These are phyloP conservation scores for Metroxylon sagu DNA, from an alignment of 176 grass and related monocot genomes.

Conservation along the genomic window DNA sequence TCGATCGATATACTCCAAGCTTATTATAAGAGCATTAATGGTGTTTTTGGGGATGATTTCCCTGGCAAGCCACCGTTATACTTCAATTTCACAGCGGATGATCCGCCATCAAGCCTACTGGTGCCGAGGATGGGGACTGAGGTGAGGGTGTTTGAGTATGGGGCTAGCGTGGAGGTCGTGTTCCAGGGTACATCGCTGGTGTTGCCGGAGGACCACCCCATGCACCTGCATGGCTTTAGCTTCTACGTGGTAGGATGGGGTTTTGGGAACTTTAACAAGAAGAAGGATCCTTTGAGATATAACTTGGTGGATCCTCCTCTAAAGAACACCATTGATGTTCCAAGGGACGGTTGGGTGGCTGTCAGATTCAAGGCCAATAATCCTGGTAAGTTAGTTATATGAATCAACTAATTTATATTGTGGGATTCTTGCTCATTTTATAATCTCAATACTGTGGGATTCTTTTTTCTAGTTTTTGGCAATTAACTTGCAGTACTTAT, in stretches of 20 bases:
- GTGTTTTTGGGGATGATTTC: slow-evolving; percentile 24
- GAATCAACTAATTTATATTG: too few species aligned
- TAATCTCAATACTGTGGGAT: too few species aligned
- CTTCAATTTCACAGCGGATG: slow-evolving; percentile 37
- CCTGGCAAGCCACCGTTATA: slow-evolving; percentile 19
- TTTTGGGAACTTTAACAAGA: slow-evolving; percentile 34
- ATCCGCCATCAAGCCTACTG: neutral
- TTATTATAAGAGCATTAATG: slow-evolving; percentile 25
- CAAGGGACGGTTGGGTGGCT: slow-evolving; percentile 23
- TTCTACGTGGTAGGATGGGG: slow-evolving; percentile 45
- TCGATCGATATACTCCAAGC: slow-evolving; percentile 18
- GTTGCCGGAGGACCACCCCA: slow-evolving; percentile 49
- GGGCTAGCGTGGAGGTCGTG: slow-evolving; percentile 31
- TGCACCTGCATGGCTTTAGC: slow-evolving; percentile 61
- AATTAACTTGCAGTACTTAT: too few species aligned
- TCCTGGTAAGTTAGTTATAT: slow-evolving; percentile 24
- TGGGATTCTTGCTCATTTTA: too few species aligned
- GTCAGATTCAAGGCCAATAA: slow-evolving; percentile 33
- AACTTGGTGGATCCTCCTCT: slow-evolving; percentile 38
- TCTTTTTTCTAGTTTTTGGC: too few species aligned
- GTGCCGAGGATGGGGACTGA: slow-evolving; percentile 31
- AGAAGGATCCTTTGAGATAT: slow-evolving; percentile 35
- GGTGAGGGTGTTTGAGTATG: slow-evolving; percentile 35
- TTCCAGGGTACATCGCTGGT: slow-evolving; percentile 51
- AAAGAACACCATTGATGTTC: slow-evolving; percentile 39